Evolutionary conservation across 169 alveolate genomes (phyloP), one percentile per base, ranked within the genome.

Genomic region (Theileria parva): DNA sequence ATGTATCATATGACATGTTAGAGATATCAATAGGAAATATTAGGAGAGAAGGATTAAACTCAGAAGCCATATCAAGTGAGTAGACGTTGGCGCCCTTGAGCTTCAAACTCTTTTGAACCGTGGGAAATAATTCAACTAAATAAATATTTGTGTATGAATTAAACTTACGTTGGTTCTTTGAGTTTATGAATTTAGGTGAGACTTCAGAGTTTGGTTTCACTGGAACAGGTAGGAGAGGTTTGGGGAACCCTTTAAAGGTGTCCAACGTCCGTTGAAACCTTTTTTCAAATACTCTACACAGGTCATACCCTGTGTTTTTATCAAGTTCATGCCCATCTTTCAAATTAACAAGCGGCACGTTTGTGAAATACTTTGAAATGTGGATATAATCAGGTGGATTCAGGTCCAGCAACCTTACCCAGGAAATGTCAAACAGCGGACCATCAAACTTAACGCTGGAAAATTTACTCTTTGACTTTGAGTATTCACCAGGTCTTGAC

Each of bases 1-100:
- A 91, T 19, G 87, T 88, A 21, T 91, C 93, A 72, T 91, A 91
- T 21, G 87, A 87, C 92, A 91, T 79, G 72, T 91, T 91, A n/a
- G 92, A 77, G 37, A 91, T 53, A 69, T 91, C 94, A 11, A 91
- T 74, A 11, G 94, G 94, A 77, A 91, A 91, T 60, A 91, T 81
- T 37, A 87, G 74, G 17, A 91, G 68, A 6, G 93, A 87, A 51
- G 94, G 94, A 55, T 91, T 91, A 75, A 77, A 91, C 19, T 85
- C 85, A 28, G 88, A 87, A 27, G 87, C 81, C 76, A 87, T 39
- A 11, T 76, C 79, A 21, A 76, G 50, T n/a, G 79, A 66, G 63
- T 69, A 50, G 21, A 53, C 57, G 55, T 21, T 64, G 11, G 79
- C 68, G 60, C 71, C 70, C 57, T 73, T 55, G 37, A 51, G 32